Conservation (phyloP, 129 eudicot genomes). For the Scalesia atractyloides region DNA sequence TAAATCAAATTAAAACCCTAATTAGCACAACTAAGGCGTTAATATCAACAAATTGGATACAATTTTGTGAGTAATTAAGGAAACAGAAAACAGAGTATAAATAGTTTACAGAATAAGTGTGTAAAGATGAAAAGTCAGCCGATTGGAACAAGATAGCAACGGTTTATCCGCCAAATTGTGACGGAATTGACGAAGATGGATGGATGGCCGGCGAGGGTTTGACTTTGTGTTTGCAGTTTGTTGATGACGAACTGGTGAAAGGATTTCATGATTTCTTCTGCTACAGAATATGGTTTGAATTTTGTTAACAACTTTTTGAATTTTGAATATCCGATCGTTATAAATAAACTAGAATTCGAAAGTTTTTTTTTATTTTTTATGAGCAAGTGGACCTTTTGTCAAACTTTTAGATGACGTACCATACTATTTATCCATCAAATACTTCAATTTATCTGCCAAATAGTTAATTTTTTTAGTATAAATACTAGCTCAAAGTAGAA, state of each 20-base stretch:
- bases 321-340: neutral
- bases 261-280: neutral
- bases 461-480: too few species aligned
- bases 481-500: too few species aligned
- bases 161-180: conserved; percentile 59
- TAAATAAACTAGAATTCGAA: neutral
- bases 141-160: conserved; percentile 27
- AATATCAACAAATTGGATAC: conserved; percentile 16
- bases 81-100: conserved; percentile 6
- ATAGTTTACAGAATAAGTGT: conserved; percentile 27
- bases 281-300: neutral
- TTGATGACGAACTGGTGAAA: neutral
- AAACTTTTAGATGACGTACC: too few species aligned
- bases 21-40: neutral
- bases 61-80: conserved; percentile 7
- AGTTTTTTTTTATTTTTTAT: too few species aligned
- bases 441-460: too few species aligned
- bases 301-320: neutral
- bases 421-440: too few species aligned
- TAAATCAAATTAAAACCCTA: too few species aligned
- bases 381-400: too few species aligned
- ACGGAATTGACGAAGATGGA: conserved; percentile 46
- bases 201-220: conserved; percentile 28
- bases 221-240: neutral
- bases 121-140: conserved; percentile 13